Evolutionary conservation across 306 rosid species (phyloP).

Genomic region (Parietaria judaica): DNA sequence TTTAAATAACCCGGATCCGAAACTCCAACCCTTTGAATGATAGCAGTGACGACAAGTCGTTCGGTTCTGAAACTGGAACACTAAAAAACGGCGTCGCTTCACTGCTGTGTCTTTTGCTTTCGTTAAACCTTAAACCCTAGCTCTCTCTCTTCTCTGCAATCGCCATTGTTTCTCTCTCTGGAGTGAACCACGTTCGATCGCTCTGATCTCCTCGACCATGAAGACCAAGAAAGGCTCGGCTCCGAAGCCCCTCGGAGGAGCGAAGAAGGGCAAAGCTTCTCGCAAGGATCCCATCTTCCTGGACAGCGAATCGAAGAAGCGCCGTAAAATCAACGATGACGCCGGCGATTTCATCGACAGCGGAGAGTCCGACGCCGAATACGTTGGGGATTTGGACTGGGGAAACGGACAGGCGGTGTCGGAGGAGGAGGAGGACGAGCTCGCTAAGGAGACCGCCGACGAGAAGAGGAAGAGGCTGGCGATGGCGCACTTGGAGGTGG

Average conservation of each 20-base stretch:
- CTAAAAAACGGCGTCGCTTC: too few species aligned
- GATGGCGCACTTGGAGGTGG: slow-evolving; percentile 31
- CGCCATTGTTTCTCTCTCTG: slow-evolving; percentile 5
- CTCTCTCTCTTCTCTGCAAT: not conserved
- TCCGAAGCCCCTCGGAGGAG: not conserved
- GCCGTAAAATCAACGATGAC: slow-evolving; percentile 36
- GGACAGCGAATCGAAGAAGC: slow-evolving; percentile 41
- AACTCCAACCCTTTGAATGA: too few species aligned
- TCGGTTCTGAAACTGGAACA: too few species aligned
- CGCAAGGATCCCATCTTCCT: slow-evolving; percentile 48
- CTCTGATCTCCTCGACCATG: slow-evolving; percentile 1
- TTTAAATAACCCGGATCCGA: too few species aligned
- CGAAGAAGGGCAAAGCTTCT: slow-evolving; percentile 28
- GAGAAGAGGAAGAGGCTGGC: slow-evolving; percentile 71
- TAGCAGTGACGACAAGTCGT: too few species aligned
- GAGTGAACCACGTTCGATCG: not conserved
- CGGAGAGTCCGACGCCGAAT: slow-evolving; percentile 49
- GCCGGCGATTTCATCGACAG: slow-evolving; percentile 49
- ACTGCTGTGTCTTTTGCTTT: not conserved
- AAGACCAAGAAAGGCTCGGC: slow-evolving; percentile 31
- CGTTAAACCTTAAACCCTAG: slow-evolving; percentile 13
- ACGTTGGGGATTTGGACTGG: slow-evolving; percentile 17
- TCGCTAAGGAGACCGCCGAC: slow-evolving; percentile 47
- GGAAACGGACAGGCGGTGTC: slow-evolving; percentile 16
- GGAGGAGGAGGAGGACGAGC: slow-evolving; percentile 25